phyloP scores from a whole-genome alignment of 805 yeast species.

The Cyberlindnera japonica region DNA sequence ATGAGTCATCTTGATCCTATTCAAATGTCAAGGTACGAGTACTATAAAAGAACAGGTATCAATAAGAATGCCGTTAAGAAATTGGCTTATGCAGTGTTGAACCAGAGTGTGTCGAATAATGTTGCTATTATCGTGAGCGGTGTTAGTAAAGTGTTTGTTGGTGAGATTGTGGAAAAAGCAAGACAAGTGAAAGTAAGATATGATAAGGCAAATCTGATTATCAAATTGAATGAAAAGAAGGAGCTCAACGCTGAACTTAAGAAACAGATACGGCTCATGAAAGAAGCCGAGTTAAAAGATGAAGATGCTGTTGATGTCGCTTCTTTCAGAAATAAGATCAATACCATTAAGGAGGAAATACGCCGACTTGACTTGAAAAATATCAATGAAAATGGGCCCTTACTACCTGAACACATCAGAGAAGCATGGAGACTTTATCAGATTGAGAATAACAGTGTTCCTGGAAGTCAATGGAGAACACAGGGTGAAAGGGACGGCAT shows the following conservation, averaged over 20 bases:
- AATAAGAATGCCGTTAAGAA: conserved; percentile 75
- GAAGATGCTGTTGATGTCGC: conserved; percentile 7
- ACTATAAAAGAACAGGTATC: conserved; percentile 73
- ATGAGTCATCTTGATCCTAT: conserved; percentile 72
- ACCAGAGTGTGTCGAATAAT: conserved; percentile 75
- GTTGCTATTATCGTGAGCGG: conserved; percentile 82
- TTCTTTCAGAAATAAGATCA: conserved; percentile 19
- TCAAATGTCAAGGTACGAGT: conserved; percentile 85
- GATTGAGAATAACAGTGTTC: conserved; percentile 60
- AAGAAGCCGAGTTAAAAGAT: conserved; percentile 28
- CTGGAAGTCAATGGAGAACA: conserved; percentile 62
- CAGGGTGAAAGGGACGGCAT: conserved; percentile 72
- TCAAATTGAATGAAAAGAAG: conserved; percentile 41
- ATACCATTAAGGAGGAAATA: conserved; percentile 25
- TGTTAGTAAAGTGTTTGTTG: conserved; percentile 82
- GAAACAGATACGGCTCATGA: conserved; percentile 35
- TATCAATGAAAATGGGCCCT: conserved; percentile 47
- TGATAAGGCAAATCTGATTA: conserved; percentile 34
- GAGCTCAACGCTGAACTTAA: conserved; percentile 31
- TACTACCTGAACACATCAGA: conserved; percentile 78
- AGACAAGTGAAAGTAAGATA: conserved; percentile 62
- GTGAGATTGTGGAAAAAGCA: conserved; percentile 83
- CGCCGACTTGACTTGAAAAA: conserved; percentile 29
- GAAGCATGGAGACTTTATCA: conserved; percentile 85
- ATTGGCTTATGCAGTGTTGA: conserved; percentile 71